These are phyloP conservation scores for Neophaeococcomyces aloes DNA, from an alignment of 2,329 filamentous ascomycete genomes.

Conservation along the genomic window DNA sequence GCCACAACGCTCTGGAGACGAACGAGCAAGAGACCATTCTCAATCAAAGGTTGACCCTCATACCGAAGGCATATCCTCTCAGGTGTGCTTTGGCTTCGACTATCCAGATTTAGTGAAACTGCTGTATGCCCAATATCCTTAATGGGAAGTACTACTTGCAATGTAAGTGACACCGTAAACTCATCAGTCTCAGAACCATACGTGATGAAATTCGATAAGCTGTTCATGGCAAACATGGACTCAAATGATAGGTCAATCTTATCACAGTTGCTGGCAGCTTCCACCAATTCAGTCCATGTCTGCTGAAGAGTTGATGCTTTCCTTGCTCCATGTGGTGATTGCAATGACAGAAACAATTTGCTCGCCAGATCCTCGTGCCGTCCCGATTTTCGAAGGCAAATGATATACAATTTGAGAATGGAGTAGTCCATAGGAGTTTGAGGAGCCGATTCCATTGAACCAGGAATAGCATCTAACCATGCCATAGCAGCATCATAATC, in stretches of 20 bases:
- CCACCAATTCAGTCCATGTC: slow-evolving; percentile 40
- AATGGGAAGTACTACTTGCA: background rate
- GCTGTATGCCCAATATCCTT: background rate
- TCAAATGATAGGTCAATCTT: slow-evolving; percentile 54
- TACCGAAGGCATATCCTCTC: background rate
- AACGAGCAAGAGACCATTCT: slow-evolving; percentile 45
- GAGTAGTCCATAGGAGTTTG: slow-evolving; percentile 74
- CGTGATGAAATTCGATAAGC: background rate
- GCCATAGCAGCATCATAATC: slow-evolving; percentile 64
- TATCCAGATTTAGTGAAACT: background rate
- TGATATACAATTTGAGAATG: slow-evolving; percentile 75
- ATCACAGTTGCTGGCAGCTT: slow-evolving; percentile 58
- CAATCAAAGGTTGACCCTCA: slow-evolving; percentile 26
- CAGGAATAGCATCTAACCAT: slow-evolving; percentile 68
- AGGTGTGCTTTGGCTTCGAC: background rate
- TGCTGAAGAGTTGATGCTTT: slow-evolving; percentile 12
- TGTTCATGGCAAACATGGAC: slow-evolving; percentile 34
- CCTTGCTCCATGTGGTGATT: slow-evolving; percentile 42
- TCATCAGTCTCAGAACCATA: background rate
- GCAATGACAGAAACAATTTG: slow-evolving; percentile 46
- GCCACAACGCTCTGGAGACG: slow-evolving; percentile 13
- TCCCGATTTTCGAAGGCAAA: slow-evolving; percentile 67
- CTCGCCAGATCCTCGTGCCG: slow-evolving; percentile 69
- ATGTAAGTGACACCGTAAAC: background rate
- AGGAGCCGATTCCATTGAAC: slow-evolving; percentile 64